A percentile compares a stretch with the other conserved stretches of the same genome.
These are phyloP conservation scores for Globisporangium emineosum DNA, from an alignment of 352 stramenopile species.

Conservation along the genomic window DNA sequence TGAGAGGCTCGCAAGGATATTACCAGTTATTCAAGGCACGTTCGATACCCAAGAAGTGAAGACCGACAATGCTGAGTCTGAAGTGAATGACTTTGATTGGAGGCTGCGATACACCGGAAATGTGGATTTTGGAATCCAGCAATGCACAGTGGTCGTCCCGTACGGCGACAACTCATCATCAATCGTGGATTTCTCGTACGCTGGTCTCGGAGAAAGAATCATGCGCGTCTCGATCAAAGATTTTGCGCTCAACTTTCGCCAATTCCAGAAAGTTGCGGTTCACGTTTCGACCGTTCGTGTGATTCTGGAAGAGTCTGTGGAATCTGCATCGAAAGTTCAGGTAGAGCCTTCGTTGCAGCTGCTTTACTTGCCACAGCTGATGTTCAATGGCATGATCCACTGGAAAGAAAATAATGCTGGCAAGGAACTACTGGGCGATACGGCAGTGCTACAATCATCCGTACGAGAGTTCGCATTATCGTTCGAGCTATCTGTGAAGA, in stretches of 20 bases:
- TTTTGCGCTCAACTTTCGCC: constrained; percentile 38
- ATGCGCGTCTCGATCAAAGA: constrained; percentile 33
- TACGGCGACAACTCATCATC: constrained; percentile 25
- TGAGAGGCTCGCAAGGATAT: background rate
- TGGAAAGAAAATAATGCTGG: constrained; percentile 16
- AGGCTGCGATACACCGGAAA: constrained; percentile 45
- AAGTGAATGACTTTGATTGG: constrained; percentile 23
- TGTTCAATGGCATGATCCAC: constrained; percentile 28
- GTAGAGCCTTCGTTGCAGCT: constrained; percentile 18
- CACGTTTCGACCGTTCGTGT: constrained; percentile 29
- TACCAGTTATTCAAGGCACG: constrained; percentile 33
- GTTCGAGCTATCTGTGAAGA: constrained; percentile 44
- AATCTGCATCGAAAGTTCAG: background rate
- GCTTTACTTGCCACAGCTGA: constrained; percentile 23
- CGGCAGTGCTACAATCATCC: background rate
- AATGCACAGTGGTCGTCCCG: constrained; percentile 29
- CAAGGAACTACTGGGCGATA: background rate
- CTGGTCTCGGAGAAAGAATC: constrained; percentile 22
- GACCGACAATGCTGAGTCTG: background rate
- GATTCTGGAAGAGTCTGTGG: constrained; percentile 11
- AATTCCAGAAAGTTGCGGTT: constrained; percentile 51
- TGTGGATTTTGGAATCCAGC: constrained; percentile 42
- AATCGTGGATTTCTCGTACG: constrained; percentile 12
- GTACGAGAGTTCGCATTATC: constrained; percentile 41
- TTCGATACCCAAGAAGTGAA: constrained; percentile 34